phyloP scores from a whole-genome alignment of 1,284 basidiomycete species.

The Austroboletus niveus region DNA sequence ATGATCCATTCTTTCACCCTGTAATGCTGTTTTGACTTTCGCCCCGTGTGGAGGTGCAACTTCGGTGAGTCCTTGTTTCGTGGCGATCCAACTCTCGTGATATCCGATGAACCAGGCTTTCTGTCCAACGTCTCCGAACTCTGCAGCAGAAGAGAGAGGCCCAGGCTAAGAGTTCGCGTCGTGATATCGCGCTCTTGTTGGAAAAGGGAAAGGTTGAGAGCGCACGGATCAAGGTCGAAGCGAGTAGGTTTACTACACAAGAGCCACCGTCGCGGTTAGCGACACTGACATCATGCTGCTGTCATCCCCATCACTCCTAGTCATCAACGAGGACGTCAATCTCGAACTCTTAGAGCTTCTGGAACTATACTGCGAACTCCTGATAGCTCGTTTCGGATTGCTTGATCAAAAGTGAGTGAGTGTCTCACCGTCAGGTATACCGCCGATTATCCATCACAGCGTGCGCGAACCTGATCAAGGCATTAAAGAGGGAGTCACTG shows the following conservation, averaged over 20 bases:
- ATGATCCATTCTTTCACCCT: neutral
- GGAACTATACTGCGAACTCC: conserved; percentile 90
- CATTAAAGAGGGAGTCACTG: conserved; percentile 72
- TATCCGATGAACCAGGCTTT: conserved; percentile 54
- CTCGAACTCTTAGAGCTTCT: conserved; percentile 88
- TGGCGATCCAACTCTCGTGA: neutral
- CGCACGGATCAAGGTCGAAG: conserved; percentile 80
- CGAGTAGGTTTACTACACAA: conserved; percentile 46
- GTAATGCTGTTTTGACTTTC: conserved; percentile 5
- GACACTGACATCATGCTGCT: neutral
- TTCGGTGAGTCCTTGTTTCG: conserved; percentile 45
- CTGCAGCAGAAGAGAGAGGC: conserved; percentile 94
- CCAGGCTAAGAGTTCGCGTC: conserved; percentile 79
- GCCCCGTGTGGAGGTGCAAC: conserved; percentile 52
- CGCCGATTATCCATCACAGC: conserved; percentile 37
- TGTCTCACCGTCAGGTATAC: neutral
- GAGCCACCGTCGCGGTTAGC: conserved; percentile 6
- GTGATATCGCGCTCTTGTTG: conserved; percentile 77
- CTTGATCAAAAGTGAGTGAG: conserved; percentile 76
- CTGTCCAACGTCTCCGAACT: conserved; percentile 86
- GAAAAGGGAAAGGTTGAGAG: conserved; percentile 83
- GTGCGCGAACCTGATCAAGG: conserved; percentile 81
- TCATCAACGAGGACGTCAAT: conserved; percentile 85
- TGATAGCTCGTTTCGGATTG: conserved; percentile 90
- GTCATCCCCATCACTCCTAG: conserved; percentile 32